phyloP scores from a whole-genome alignment of 2,329 filamentous ascomycete species.

The Fusarium palustre region DNA sequence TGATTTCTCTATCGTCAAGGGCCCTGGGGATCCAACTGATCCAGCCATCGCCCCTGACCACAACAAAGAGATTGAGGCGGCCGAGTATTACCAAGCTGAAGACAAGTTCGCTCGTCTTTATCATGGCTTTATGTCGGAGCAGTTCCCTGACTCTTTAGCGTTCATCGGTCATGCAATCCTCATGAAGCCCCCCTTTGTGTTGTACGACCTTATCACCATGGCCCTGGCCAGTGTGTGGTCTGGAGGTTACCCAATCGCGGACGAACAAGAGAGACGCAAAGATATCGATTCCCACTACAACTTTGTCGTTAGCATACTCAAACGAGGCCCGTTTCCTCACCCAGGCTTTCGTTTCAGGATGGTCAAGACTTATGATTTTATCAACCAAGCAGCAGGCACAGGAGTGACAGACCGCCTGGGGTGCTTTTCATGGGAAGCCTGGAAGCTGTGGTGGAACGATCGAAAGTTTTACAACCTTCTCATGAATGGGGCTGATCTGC shows the following conservation, averaged over 20 bases:
- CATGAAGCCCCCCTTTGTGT: conserved; percentile 44
- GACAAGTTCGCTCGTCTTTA: conserved; percentile 48
- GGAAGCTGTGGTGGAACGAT: conserved; percentile 59
- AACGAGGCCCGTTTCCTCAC: conserved; percentile 43
- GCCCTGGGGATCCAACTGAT: conserved; percentile 46
- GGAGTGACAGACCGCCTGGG: conserved; percentile 55
- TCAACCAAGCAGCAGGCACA: conserved; percentile 58
- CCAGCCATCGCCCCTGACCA: conserved; percentile 45
- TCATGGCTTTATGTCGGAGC: conserved; percentile 49
- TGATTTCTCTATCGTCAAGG: conserved; percentile 48
- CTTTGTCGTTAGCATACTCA: conserved; percentile 36
- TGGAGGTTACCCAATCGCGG: conserved; percentile 39
- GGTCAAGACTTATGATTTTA: conserved; percentile 48
- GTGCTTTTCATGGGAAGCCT: conserved; percentile 55
- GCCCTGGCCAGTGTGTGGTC: conserved; percentile 48
- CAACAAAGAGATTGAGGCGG: conserved; percentile 38
- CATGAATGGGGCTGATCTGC: conserved; percentile 54
- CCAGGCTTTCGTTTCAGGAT: conserved; percentile 43
- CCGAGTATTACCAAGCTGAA: conserved; percentile 38
- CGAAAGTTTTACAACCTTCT: conserved; percentile 55
- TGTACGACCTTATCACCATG: conserved; percentile 50
- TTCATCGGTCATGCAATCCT: conserved; percentile 47
- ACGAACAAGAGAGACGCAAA: conserved; percentile 38
- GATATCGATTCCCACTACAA: conserved; percentile 50
- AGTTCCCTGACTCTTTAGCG: conserved; percentile 50